Conservation (phyloP, 2,329 filamentous ascomycete genomes). For the Dothiorella sarmentorum region DNA sequence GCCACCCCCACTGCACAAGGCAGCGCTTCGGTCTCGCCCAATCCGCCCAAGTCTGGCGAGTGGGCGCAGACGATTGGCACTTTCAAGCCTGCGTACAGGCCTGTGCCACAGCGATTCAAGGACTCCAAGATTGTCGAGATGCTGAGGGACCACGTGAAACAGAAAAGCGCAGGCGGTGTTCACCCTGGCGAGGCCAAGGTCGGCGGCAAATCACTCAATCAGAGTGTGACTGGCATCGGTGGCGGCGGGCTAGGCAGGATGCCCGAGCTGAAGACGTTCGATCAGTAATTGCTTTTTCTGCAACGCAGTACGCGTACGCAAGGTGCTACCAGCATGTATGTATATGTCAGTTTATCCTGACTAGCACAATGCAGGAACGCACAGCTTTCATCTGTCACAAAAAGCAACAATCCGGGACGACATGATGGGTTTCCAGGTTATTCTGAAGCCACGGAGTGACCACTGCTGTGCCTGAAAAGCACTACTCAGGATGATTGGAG, state of each 20-base stretch:
- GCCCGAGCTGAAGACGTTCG: conserved; percentile 50
- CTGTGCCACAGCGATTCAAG: conserved; percentile 82
- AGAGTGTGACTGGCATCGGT: conserved; percentile 31
- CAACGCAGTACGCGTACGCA: neutral
- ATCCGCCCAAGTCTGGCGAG: conserved; percentile 60
- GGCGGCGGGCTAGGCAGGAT: conserved; percentile 49
- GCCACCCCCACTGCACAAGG: conserved; percentile 46
- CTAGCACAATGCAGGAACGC: conserved; percentile 8
- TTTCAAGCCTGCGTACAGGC: conserved; percentile 89
- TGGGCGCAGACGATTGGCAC: conserved; percentile 96
- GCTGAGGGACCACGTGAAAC: conserved; percentile 76
- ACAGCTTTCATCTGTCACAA: neutral
- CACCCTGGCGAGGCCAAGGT: conserved; percentile 36
- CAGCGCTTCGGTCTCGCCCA: conserved; percentile 34
- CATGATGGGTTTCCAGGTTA: neutral
- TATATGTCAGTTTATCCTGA: neutral
- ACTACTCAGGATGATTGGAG: neutral
- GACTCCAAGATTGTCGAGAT: conserved; percentile 74
- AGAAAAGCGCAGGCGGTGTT: conserved; percentile 61
- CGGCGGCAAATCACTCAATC: conserved; percentile 31
- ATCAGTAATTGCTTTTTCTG: conserved; percentile 22
- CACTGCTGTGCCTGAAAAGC: neutral
- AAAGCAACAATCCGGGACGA: neutral
- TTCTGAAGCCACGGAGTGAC: neutral
- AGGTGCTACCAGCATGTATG: neutral